A percentile compares a stretch with the other conserved stretches of the same genome.
Evolutionary conservation across 441 rosid genomes (phyloP).

Genomic region (Isatis lusitanica): DNA sequence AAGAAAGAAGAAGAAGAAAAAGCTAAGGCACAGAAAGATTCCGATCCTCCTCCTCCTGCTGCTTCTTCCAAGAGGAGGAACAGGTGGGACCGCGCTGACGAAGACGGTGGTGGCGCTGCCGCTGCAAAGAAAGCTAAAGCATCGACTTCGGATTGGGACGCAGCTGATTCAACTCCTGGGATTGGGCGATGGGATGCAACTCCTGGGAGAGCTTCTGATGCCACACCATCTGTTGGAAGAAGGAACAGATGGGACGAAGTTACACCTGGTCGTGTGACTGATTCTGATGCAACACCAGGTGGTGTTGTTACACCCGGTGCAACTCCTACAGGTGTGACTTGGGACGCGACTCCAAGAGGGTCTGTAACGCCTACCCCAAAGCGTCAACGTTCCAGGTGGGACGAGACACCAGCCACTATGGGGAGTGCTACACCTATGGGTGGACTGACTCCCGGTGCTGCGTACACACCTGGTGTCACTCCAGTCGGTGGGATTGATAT

Average conservation of each 20-base stretch:
- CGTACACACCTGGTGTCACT: constrained; percentile 84
- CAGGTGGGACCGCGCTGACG: constrained; percentile 90
- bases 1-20: constrained; percentile 80
- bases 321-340: constrained; percentile 85
- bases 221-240: constrained; percentile 72
- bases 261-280: constrained; percentile 84
- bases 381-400: constrained; percentile 95
- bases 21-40: constrained; percentile 48
- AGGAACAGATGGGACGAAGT: constrained; percentile 97
- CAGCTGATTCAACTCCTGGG: constrained; percentile 85
- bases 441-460: constrained; percentile 81
- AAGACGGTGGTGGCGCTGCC: constrained; percentile 52
- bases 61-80: constrained; percentile 74
- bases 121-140: constrained; percentile 60
- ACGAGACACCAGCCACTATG: constrained; percentile 96
- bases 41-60: constrained; percentile 39
- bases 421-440: constrained; percentile 92
- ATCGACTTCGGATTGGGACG: constrained; percentile 84
- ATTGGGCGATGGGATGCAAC: constrained; percentile 97
- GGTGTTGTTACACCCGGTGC: constrained; percentile 92
- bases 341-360: constrained; percentile 97
- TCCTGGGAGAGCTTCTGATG: constrained; percentile 83
- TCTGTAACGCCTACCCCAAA: constrained; percentile 88
- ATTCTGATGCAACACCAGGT: constrained; percentile 86
- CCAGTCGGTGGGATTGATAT: constrained; percentile 83